Base-by-base conservation (phyloP, 148 eudicot genomes). In the Persicaria maculosa region DNA sequence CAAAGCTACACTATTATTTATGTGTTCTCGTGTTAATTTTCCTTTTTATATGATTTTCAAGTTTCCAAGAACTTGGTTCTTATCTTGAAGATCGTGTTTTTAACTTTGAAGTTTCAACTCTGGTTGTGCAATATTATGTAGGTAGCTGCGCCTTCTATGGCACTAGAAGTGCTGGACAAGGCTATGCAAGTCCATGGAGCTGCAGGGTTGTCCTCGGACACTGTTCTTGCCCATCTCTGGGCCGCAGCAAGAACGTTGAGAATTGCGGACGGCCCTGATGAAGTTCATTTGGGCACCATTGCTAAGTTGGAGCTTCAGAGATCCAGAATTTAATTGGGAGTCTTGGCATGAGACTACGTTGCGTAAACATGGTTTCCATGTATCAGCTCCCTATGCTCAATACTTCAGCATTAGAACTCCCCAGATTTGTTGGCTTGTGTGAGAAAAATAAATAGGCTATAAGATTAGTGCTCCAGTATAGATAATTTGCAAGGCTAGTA, bases 151-250 rank as follows among this genome's bases (percentile, higher is more conserved):
- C 99, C 97, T 72, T 81, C 86, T 48, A 95, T 95, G 99, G 97
- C 99, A 0, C 75, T 95, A 75, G 82, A 81, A 79, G 99, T 95
- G 73, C 87, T 95, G 31, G 99, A 95, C 88, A 89, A 78, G 90
- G 97, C 99, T 46, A 95, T 95, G 85, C 99, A 95, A 87, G 99
- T 95, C 52, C 99, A 95, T 44, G 99, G 99, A 16, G 99, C 87
- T 6, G 89, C 95, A 14, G 99, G 99, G 58, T 45, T 95, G 70
- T 95, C 99, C 0, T 89, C 93, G 0, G 99, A 95, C 83, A 90
- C 97, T 14, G 86, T 85, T 57, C 80, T 95, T 25, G 79, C 97
- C 43, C 99, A 92, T 82, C 87, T 92, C 14, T 95, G 92, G 94
- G 97, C 99, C 64, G 81, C 94, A 0, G 78, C 97, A n/a, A 86